phyloP scores from a whole-genome alignment of 1,139 yeast species.

The Eremothecium coryli region DNA sequence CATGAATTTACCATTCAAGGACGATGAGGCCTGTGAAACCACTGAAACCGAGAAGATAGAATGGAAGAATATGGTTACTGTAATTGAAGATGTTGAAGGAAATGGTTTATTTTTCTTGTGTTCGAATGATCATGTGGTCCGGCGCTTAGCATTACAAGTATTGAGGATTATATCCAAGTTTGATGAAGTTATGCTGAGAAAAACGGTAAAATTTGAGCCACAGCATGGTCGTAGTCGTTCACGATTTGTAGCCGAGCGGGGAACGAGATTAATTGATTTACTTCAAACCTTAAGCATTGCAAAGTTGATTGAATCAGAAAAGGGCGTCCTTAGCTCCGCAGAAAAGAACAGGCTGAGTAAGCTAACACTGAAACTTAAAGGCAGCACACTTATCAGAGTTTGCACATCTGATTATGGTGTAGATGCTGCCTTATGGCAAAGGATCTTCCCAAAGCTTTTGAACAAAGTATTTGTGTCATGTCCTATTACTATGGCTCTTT shows the following conservation, averaged over 20 bases:
- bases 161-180: conserved; percentile 70
- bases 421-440: conserved; percentile 91
- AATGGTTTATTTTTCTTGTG: conserved; percentile 87
- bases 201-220: conserved; percentile 29
- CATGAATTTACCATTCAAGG: conserved; percentile 20
- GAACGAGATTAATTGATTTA: conserved; percentile 69
- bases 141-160: conserved; percentile 68
- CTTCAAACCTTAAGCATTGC: conserved; percentile 62
- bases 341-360: conserved; percentile 67
- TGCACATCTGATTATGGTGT: conserved; percentile 93
- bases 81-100: conserved; percentile 91
- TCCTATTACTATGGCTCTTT: conserved; percentile 89
- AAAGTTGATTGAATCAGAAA: conserved; percentile 52
- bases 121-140: conserved; percentile 69
- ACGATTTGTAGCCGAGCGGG: conserved; percentile 69
- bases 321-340: conserved; percentile 59
- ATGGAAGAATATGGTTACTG: conserved; percentile 68
- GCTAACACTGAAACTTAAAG: conserved; percentile 46
- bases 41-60: conserved; percentile 60
- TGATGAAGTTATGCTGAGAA: conserved; percentile 67
- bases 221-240: conserved; percentile 53
- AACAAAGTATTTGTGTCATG: conserved; percentile 68
- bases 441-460: conserved; percentile 70
- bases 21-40: conserved; percentile 29
- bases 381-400: conserved; percentile 56